These are phyloP conservation scores for Paramecium octaurelia DNA, from an alignment of 73 alveolate genomes.

Conservation along the genomic window DNA sequence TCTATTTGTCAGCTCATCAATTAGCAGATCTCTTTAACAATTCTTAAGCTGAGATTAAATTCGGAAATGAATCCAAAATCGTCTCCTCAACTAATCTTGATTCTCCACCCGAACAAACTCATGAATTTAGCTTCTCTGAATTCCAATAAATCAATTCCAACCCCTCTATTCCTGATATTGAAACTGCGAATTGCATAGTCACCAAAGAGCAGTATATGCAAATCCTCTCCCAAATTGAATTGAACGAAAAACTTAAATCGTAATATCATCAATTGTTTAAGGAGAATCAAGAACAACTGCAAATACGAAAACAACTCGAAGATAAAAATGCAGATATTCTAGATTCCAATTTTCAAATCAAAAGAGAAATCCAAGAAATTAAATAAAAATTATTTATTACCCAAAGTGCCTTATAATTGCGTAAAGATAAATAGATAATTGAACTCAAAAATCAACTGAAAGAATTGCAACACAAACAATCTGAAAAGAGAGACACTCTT, in stretches of 20 bases:
- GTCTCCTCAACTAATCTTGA: neutral
- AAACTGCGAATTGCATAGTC: neutral
- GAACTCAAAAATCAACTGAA: neutral
- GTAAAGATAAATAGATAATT: neutral
- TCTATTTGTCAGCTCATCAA: constrained; percentile 1
- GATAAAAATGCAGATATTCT: neutral
- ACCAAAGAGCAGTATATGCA: neutral
- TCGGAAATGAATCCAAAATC: neutral
- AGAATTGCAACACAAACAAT: neutral
- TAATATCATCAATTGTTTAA: neutral
- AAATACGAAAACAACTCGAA: neutral
- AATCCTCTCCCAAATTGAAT: neutral
- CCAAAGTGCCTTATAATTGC: neutral
- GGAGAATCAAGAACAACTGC: neutral
- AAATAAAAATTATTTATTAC: neutral
- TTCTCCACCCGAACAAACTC: neutral
- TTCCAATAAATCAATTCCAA: neutral
- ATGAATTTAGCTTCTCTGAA: neutral
- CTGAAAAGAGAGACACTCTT: neutral
- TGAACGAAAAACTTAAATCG: neutral
- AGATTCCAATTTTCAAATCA: neutral
- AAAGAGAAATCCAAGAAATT: neutral
- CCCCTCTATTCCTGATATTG: neutral
- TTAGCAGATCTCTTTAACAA: neutral
- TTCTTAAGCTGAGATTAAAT: neutral